Conservation (phyloP, 805 yeast species). For the Deakozyma indianensis region DNA sequence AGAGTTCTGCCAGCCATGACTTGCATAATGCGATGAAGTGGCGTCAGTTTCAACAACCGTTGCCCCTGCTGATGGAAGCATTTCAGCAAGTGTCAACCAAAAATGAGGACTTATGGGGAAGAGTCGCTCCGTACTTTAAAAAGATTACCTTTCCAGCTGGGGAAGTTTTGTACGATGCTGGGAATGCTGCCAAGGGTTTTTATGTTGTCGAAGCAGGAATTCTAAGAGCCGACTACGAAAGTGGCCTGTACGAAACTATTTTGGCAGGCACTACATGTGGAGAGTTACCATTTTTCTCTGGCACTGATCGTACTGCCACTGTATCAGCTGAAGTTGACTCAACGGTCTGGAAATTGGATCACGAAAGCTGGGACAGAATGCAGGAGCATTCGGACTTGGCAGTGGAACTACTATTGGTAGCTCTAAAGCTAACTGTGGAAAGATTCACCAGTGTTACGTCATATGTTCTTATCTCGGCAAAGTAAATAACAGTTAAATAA, state of each 20-base stretch:
- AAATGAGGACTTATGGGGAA: conserved; percentile 47
- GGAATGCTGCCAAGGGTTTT: conserved; percentile 38
- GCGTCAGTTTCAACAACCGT: conserved; percentile 34
- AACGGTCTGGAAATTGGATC: conserved; percentile 53
- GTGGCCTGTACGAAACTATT: conserved; percentile 31
- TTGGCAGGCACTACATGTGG: conserved; percentile 70
- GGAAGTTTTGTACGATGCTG: conserved; percentile 28
- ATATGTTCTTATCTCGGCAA: conserved; percentile 45
- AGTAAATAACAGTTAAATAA: background rate
- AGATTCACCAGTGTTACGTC: conserved; percentile 66
- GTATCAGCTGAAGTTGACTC: conserved; percentile 48
- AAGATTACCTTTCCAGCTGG: conserved; percentile 34
- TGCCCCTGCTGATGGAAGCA: conserved; percentile 49
- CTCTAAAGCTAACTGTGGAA: conserved; percentile 48
- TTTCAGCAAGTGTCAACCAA: conserved; percentile 43
- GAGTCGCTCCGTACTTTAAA: conserved; percentile 41
- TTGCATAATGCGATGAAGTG: conserved; percentile 14
- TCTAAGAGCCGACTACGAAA: conserved; percentile 36
- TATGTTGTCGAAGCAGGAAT: conserved; percentile 47
- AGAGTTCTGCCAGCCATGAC: conserved; percentile 19
- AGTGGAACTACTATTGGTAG: conserved; percentile 48
- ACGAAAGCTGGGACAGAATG: conserved; percentile 25
- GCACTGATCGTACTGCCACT: conserved; percentile 28
- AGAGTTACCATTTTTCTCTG: conserved; percentile 30
- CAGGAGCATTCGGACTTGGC: conserved; percentile 37